Percentiles rank a stretch among this genome's conserved stretches.
Conservation (phyloP, 805 yeast species). For the Wickerhamiella nectarea region DNA sequence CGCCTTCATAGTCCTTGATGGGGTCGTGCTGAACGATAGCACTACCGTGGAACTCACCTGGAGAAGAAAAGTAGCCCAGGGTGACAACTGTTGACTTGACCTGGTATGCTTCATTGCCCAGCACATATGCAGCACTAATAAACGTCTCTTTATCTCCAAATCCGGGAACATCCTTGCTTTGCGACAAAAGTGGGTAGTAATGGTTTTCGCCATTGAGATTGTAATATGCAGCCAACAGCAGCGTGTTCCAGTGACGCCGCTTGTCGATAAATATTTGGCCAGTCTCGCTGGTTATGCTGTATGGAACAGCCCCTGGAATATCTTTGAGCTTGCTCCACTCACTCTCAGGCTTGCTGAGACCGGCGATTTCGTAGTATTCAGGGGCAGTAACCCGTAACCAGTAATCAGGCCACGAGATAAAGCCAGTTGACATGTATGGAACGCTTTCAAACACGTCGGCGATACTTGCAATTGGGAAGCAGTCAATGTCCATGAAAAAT, state of each 20-base stretch:
- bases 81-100: not conserved
- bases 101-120: not conserved
- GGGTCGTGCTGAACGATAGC: conserved; percentile 4
- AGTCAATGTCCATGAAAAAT: conserved; percentile 61
- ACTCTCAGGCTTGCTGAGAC: conserved; percentile 36
- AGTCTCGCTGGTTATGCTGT: conserved; percentile 47
- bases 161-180: conserved; percentile 41
- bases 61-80: not conserved
- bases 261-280: conserved; percentile 53
- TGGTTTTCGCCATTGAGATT: conserved; percentile 48
- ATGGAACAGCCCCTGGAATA: conserved; percentile 44
- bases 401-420: conserved; percentile 71
- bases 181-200: conserved; percentile 45
- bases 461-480: conserved; percentile 53
- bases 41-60: not conserved
- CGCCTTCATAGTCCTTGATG: not conserved
- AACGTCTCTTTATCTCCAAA: conserved; percentile 49
- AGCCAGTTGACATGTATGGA: conserved; percentile 39
- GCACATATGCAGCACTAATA: conserved; percentile 1
- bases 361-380: conserved; percentile 53
- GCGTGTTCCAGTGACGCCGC: conserved; percentile 39
- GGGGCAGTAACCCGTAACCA: conserved; percentile 81
- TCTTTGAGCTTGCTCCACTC: not conserved
- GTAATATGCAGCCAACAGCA: conserved; percentile 49
- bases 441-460: conserved; percentile 43